Base-by-base conservation (phyloP, 148 eudicot species). In the Camellia sinensis region DNA sequence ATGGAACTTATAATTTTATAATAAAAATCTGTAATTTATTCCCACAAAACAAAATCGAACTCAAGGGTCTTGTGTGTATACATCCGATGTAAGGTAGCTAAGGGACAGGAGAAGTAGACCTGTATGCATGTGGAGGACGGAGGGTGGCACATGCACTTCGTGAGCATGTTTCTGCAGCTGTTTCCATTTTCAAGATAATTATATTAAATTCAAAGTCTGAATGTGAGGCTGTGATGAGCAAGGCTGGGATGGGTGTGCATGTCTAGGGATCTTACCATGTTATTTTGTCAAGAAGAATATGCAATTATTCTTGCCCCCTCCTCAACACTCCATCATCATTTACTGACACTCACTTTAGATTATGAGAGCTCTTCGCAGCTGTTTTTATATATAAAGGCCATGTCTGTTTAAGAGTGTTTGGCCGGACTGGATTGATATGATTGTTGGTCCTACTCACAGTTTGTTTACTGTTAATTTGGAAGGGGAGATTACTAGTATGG, bases 241-340 rank as follows among this genome's bases (percentile, higher is more conserved):
- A 83, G 89, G 66, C 12, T 62, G 86, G 62, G 80, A 85, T 88
- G 92, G 85, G 78, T 29, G 37, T 29, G 37, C 69, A 84, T 92
- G 90, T 88, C 89, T 86, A 74, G 91, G 95, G 93, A 90, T 92
- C 95, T 90, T 87, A 87, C 85, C 95, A 92, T 87, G 93, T 89
- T 92, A 87, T 87, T 83, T 80, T 29, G 37, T 29, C 37, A 86
- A 78, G 67, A 82, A 70, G 80, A 65, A 83, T 76, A 68, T 85
- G 74, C 87, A 83, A 82, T 83, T 87, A 88, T 89, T 89, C 87
- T 89, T 92, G 91, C 86, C 89, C 71, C 87, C 91, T 62, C 76
- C 53, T 41, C 61, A 13, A 69, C 62, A 22, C 53, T 41, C 4
- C 8, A 29, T 53, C 8, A 29, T 53, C 57, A 12, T 53, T 53